Conservation (phyloP, 495 filamentous ascomycete genomes). For the Trichocladium uniseriatum region DNA sequence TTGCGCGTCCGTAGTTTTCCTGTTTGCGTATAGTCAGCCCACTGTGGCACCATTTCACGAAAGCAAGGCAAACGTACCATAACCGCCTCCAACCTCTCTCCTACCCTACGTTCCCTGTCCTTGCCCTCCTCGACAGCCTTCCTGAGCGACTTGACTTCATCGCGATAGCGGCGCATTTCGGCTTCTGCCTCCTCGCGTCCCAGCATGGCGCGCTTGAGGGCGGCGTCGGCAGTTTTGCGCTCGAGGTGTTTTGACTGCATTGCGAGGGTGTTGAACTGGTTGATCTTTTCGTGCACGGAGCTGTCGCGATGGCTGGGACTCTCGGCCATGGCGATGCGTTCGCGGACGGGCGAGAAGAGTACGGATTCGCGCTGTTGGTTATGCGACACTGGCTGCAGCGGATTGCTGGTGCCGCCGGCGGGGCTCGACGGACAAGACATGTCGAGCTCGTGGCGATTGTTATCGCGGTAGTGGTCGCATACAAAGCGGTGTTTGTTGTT, state of each 20-base stretch:
- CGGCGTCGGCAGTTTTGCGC: constrained; percentile 56
- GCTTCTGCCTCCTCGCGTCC: constrained; percentile 76
- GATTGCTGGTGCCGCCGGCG: constrained; percentile 27
- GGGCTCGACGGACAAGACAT: constrained; percentile 20
- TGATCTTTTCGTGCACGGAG: constrained; percentile 74
- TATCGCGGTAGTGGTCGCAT: constrained; percentile 13
- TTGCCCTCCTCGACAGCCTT: constrained; percentile 59
- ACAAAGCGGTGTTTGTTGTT: constrained; percentile 9
- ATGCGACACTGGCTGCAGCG: constrained; percentile 63
- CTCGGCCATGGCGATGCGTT: constrained; percentile 10
- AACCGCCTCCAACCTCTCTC: constrained; percentile 65
- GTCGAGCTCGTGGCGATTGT: constrained; percentile 7
- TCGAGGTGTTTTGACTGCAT: constrained; percentile 52
- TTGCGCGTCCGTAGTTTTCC: constrained; percentile 66
- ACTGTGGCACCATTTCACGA: neutral
- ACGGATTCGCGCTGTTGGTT: constrained; percentile 52
- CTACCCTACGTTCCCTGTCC: constrained; percentile 63
- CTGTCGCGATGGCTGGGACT: constrained; percentile 50
- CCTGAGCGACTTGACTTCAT: constrained; percentile 45
- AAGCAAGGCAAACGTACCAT: constrained; percentile 43
- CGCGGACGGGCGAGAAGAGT: constrained; percentile 13
- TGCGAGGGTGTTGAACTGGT: constrained; percentile 66
- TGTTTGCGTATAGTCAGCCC: constrained; percentile 20
- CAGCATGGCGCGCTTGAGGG: constrained; percentile 68
- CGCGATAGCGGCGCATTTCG: constrained; percentile 52